Base-by-base conservation (phyloP, 2,329 filamentous ascomycete species). In the Aaosphaeria arxii region DNA sequence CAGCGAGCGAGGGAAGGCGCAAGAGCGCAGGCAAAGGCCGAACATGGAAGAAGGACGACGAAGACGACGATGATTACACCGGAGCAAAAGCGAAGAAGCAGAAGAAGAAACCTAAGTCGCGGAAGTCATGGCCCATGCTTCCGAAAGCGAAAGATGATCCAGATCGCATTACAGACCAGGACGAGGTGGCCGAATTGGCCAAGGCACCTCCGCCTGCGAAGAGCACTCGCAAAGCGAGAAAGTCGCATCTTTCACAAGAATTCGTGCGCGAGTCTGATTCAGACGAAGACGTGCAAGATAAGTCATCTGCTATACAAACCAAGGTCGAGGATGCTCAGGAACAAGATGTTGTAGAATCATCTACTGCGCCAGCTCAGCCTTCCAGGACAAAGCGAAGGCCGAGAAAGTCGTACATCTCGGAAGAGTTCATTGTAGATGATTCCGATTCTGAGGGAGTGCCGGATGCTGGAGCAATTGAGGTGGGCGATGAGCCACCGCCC, bases 11-110 rank as follows among this genome's bases (percentile, higher is more conserved):
- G 17, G 17, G 17, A 24, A 24, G 17, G 17, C 17, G 17, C 17
- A 24, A 24, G 17, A 24, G 17, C 17, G 17, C 17, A 24, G 17
- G 17, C 17, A 24, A 24, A 24, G 33, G 33, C 33, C 33, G 33
- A n/a, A 9, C 33, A 9, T 36, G 33, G 33, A 57, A 56, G 2
- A 61, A 61, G 4, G 63, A 66, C 28, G 64, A 66, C 45, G 64
- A 67, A 40, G 51, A 63, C 30, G 62, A 66, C 29, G 62, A 62
- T 43, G 59, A 29, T 36, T 43, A 13, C 33, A 33, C 29, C 43
- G 45, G 11, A 17, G 30, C 13, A 47, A 31, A 7, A 17, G 39
- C 42, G 43, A 28, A 41, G 44, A 41, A 46, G n/a, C 44, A n/a
- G 38, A 49, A 30, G 42, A n/a, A 11, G 30, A 42, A 41, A 31